Evolutionary conservation across 164 flowering plant genomes (phyloP).

Genomic region (Annona squamosa): DNA sequence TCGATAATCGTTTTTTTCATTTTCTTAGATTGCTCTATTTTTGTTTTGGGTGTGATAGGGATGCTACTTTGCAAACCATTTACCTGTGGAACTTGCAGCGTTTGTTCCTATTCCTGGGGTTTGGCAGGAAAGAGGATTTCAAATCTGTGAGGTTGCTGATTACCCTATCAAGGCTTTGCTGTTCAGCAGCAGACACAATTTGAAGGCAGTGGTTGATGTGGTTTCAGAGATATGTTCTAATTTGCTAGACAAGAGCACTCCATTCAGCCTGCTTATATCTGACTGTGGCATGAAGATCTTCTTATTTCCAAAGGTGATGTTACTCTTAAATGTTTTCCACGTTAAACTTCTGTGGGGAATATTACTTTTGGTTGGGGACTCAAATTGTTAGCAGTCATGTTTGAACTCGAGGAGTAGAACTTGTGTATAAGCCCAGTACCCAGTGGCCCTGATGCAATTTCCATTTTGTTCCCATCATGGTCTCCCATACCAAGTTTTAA

Average conservation of each 20-base stretch:
- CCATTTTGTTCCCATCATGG: too few relatives aligned
- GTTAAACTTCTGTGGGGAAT: background rate
- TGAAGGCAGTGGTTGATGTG: slow-evolving; percentile 11
- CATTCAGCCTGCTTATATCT: slow-evolving; percentile 23
- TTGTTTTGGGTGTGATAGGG: slow-evolving; percentile 11
- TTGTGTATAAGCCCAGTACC: too few relatives aligned
- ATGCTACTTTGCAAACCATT: slow-evolving; percentile 28
- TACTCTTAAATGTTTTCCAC: background rate
- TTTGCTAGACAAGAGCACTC: slow-evolving; percentile 12
- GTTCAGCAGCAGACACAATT: slow-evolving; percentile 12
- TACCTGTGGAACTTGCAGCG: slow-evolving; percentile 27
- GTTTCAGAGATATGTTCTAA: slow-evolving; percentile 19
- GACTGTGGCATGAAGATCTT: slow-evolving; percentile 22
- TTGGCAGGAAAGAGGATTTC: slow-evolving; percentile 10
- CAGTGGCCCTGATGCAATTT: too few relatives aligned
- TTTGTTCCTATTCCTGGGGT: slow-evolving; percentile 11
- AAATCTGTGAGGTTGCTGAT: slow-evolving; percentile 12
- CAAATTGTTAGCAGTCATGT: background rate
- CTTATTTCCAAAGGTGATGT: slow-evolving; percentile 29
- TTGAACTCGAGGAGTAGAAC: background rate
- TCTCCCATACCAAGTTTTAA: too few relatives aligned
- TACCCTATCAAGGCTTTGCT: slow-evolving; percentile 24
- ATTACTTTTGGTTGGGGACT: background rate
- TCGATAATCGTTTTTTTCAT: background rate
- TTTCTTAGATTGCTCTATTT: background rate